Base-by-base conservation (phyloP, 768 basidiomycete genomes). In the Suillus subluteus region DNA sequence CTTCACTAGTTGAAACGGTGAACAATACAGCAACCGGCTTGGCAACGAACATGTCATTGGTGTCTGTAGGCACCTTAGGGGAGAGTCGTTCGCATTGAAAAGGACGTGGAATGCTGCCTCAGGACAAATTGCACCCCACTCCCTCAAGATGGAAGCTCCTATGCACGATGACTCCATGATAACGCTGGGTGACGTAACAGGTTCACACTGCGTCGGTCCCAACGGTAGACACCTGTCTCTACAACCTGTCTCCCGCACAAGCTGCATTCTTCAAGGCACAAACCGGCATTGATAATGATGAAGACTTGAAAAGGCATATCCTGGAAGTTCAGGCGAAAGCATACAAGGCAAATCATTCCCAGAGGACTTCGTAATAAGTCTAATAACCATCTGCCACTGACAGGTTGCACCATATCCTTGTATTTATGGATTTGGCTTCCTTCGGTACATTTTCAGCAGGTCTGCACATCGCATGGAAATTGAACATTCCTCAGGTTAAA, bases 241-340 rank as follows among this genome's bases (percentile, higher is more conserved):
- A 66, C 59, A 46, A 7, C 2, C 46, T 69, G 50, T 37, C 66
- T 26, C 15, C 62, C 8, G 44, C 41, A 40, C 66, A 64, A n/a
- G 63, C 62, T 13, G 65, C 54, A 12, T 77, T 78, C 52, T 67
- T 78, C 66, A 74, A 73, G 63, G 35, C 38, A 3, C 65, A 70
- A 62, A 73, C 70, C 18, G 72, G 74, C 2, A 77, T 78, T 40
- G 37, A 70, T n/a, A 69, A 76, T 50, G 74, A 73, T 8, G 65
- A 75, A 2, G 65, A 54, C 18, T 62, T 79, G 54, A 76, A 73
- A 61, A 43, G 55, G 21, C 76, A 77, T 62, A 70, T 78, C 38
- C 44, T 79, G 18, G 65, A 44, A 21, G 69, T 75, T 9, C 78
- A 76, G 54, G 62, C 54, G 26, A 70, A 75, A 58, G 76, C 75